Percentiles rank a stretch among this genome's conserved stretches.
These are phyloP conservation scores for Aspergillus haitiensis DNA, from an alignment of 495 filamentous ascomycete genomes.

Conservation along the genomic window DNA sequence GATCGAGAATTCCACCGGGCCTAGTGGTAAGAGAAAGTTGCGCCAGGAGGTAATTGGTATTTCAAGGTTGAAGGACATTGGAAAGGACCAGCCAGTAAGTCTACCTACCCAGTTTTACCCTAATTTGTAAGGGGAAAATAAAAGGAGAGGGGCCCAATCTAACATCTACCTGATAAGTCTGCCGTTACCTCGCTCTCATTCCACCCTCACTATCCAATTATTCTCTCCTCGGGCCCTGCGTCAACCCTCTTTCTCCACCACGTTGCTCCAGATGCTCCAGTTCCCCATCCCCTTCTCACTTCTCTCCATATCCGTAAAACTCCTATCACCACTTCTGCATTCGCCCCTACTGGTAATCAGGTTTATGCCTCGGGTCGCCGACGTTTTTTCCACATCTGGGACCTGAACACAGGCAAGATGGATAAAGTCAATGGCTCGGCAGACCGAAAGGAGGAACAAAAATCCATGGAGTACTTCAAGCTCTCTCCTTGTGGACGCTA, in stretches of 20 bases:
- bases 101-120: background rate
- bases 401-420: slow-evolving; percentile 74
- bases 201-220: slow-evolving; percentile 82
- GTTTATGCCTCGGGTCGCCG: slow-evolving; percentile 85
- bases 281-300: slow-evolving; percentile 81
- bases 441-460: slow-evolving; percentile 75
- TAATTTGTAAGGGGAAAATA: slow-evolving; percentile 13
- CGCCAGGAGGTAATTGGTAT: slow-evolving; percentile 88
- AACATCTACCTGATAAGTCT: slow-evolving; percentile 49
- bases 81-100: slow-evolving; percentile 58
- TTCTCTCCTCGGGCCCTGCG: slow-evolving; percentile 83
- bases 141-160: slow-evolving; percentile 14
- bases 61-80: slow-evolving; percentile 65
- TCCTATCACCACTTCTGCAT: slow-evolving; percentile 75
- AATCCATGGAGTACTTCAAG: slow-evolving; percentile 86
- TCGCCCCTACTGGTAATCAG: slow-evolving; percentile 54
- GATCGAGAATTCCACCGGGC: slow-evolving; percentile 37
- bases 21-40: slow-evolving; percentile 59
- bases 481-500: slow-evolving; percentile 81
- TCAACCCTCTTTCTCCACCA: slow-evolving; percentile 87
- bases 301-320: slow-evolving; percentile 83
- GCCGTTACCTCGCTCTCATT: slow-evolving; percentile 81
- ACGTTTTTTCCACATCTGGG: slow-evolving; percentile 93
- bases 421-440: slow-evolving; percentile 76
- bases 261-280: slow-evolving; percentile 71